Evolutionary conservation across 257 asterid genomes (phyloP).

Genomic region (Ilex aquifolium): DNA sequence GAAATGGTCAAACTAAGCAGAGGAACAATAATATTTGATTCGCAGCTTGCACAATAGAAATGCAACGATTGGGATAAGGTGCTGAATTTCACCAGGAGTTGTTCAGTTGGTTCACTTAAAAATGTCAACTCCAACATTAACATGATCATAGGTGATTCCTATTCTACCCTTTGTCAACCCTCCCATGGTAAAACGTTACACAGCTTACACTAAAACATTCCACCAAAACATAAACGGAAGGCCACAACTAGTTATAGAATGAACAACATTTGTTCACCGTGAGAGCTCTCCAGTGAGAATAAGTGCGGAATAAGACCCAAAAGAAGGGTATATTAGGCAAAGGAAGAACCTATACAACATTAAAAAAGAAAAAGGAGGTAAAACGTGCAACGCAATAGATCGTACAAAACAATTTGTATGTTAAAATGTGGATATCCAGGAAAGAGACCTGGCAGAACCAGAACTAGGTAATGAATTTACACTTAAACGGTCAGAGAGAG

Average conservation of each 20-base stretch:
- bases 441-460: too few relatives aligned
- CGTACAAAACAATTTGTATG: not conserved
- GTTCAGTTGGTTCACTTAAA: too few relatives aligned
- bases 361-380: not conserved
- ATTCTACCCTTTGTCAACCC: not conserved
- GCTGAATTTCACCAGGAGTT: too few relatives aligned
- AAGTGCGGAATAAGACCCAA: slow-evolving; percentile 90
- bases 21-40: too few relatives aligned
- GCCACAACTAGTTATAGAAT: slow-evolving; percentile 1
- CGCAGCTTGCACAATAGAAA: too few relatives aligned
- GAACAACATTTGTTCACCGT: slow-evolving; percentile 43
- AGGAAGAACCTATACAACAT: slow-evolving; percentile 68
- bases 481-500: too few relatives aligned
- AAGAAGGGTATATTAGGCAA: slow-evolving; percentile 98
- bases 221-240: not conserved
- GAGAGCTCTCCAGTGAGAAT: slow-evolving; percentile 98
- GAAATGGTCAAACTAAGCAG: too few relatives aligned
- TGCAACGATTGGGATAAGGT: too few relatives aligned
- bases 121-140: not conserved
- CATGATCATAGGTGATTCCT: not conserved
- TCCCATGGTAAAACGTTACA: not conserved
- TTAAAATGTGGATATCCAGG: too few relatives aligned
- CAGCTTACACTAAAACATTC: not conserved
- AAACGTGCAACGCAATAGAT: not conserved
- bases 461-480: too few relatives aligned